Percentiles rank a stretch among this genome's conserved stretches.
These are phyloP conservation scores for Trichophyton simii DNA, from an alignment of 2,329 filamentous ascomycete genomes.

Conservation along the genomic window DNA sequence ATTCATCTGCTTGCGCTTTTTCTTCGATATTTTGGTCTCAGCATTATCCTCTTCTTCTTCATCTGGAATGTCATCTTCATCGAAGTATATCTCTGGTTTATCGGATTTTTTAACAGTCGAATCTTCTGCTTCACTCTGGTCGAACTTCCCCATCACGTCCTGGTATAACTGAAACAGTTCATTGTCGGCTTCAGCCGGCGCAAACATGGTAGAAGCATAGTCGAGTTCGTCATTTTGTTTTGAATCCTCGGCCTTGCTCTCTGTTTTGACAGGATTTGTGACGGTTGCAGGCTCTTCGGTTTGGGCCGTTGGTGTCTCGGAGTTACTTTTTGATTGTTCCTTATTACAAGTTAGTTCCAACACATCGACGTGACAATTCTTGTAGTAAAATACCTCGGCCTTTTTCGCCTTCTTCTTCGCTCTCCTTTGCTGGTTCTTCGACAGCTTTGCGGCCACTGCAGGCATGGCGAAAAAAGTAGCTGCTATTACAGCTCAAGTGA, in stretches of 20 bases:
- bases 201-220: constrained; percentile 14
- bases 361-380: not conserved
- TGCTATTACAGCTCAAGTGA: not conserved
- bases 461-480: constrained; percentile 12
- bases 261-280: not conserved
- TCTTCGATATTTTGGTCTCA: constrained; percentile 72
- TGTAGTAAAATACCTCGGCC: constrained; percentile 39
- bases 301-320: constrained; percentile 3
- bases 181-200: constrained; percentile 45
- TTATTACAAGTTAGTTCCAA: not conserved
- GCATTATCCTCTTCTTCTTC: constrained; percentile 53
- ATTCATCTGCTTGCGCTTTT: constrained; percentile 81
- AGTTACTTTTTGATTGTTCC: constrained; percentile 7
- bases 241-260: not conserved
- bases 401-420: constrained; percentile 92
- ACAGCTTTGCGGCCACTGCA: constrained; percentile 49
- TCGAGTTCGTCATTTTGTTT: constrained; percentile 32
- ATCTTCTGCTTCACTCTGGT: constrained; percentile 51
- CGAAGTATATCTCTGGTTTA: constrained; percentile 73
- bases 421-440: constrained; percentile 87
- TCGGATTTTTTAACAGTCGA: constrained; percentile 53
- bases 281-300: constrained; percentile 1
- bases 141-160: constrained; percentile 69
- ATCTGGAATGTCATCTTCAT: constrained; percentile 73
- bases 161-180: constrained; percentile 77